phyloP scores from a whole-genome alignment of 139 green algal species.

The Mesotaenium endlicherianum region DNA sequence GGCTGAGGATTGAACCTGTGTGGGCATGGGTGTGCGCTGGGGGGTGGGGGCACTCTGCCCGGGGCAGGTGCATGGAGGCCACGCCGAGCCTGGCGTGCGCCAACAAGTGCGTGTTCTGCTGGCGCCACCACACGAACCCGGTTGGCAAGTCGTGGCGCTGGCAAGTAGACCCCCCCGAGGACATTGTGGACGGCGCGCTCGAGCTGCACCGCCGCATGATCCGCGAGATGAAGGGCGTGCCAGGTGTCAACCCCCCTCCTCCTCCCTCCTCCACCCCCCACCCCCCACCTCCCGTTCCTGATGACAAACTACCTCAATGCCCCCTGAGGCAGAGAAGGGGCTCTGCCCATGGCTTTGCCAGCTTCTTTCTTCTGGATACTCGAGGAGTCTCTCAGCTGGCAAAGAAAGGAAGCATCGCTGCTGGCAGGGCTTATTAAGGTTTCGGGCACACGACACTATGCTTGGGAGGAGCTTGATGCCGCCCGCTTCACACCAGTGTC shows the following conservation, averaged over 20 bases:
- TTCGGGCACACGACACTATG: too few species aligned
- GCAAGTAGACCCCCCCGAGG: conserved; percentile 66
- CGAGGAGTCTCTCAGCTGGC: too few species aligned
- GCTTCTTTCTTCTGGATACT: too few species aligned
- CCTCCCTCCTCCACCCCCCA: background rate
- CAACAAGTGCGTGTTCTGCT: conserved; percentile 86
- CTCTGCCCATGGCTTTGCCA: too few species aligned
- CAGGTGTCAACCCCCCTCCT: conserved; percentile 13
- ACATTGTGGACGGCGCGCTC: conserved; percentile 69
- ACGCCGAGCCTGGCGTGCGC: conserved; percentile 66
- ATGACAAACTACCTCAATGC: too few species aligned
- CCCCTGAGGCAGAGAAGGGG: too few species aligned
- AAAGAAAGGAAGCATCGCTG: too few species aligned
- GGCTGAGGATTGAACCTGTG: too few species aligned
- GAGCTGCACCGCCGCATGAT: conserved; percentile 70
- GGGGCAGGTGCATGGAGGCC: conserved; percentile 61
- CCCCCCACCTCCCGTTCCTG: background rate
- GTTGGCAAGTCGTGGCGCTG: conserved; percentile 77
- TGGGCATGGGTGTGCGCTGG: background rate
- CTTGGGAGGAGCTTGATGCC: too few species aligned
- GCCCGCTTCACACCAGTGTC: too few species aligned
- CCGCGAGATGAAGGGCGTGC: conserved; percentile 67
- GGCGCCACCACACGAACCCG: conserved; percentile 71
- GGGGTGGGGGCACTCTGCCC: background rate
- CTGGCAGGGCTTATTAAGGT: too few species aligned